phyloP scores from a whole-genome alignment of 75 land plant genomes.

The Chamaecyparis obtusa region DNA sequence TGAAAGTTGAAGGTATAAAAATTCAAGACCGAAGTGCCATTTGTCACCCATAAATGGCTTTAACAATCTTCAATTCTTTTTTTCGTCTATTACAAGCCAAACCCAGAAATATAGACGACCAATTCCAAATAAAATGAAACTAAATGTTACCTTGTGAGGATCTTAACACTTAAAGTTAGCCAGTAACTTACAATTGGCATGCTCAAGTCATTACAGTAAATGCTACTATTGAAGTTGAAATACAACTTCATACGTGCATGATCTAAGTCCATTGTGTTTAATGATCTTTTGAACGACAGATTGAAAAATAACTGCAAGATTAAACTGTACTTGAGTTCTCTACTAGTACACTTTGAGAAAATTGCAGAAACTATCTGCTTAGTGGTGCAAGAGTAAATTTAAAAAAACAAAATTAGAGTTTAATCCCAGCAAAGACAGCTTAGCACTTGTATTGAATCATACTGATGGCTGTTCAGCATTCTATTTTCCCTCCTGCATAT shows the following conservation, averaged over 20 bases:
- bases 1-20: background rate
- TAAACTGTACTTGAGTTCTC: background rate
- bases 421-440: background rate
- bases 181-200: background rate
- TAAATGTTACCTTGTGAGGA: background rate
- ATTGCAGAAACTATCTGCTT: background rate
- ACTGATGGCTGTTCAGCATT: background rate
- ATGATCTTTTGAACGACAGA: background rate
- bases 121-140: background rate
- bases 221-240: background rate
- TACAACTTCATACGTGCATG: background rate
- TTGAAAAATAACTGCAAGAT: background rate
- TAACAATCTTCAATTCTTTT: background rate
- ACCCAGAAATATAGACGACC: background rate
- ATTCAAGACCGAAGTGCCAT: background rate
- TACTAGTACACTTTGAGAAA: background rate
- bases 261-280: background rate
- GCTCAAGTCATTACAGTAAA: background rate
- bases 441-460: background rate
- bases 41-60: background rate
- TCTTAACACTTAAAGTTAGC: background rate
- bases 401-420: background rate
- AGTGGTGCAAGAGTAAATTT: background rate
- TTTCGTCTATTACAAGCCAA: background rate
- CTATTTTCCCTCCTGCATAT: background rate